Conservation (phyloP, 208 protist genomes). For the Tetramitus jugosus region DNA sequence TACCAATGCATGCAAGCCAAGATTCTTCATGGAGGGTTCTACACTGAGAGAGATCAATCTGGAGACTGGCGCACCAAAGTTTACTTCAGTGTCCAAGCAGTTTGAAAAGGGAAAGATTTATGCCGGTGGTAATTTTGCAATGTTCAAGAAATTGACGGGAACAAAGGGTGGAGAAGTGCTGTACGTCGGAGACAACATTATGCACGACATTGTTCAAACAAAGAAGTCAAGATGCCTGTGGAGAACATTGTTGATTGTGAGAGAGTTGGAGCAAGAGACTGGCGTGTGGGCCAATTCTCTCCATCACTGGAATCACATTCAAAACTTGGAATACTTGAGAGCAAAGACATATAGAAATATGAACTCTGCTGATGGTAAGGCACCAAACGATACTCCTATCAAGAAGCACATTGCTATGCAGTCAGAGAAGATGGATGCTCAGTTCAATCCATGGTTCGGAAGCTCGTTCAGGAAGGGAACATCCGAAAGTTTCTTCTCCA, state of each 20-base stretch:
- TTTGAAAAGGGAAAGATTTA: slow-evolving; percentile 23
- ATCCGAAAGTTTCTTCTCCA: slow-evolving; percentile 1
- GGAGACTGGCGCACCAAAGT: neutral
- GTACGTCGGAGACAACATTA: slow-evolving; percentile 27
- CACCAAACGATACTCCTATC: neutral
- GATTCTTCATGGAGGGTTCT: slow-evolving; percentile 12
- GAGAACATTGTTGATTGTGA: slow-evolving; percentile 23
- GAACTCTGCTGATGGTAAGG: neutral
- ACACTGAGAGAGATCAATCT: slow-evolving; percentile 16
- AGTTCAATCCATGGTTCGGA: slow-evolving; percentile 19
- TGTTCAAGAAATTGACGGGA: slow-evolving; percentile 13
- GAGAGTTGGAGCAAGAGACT: slow-evolving; percentile 16
- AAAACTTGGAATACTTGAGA: slow-evolving; percentile 15
- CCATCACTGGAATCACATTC: neutral
- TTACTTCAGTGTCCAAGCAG: neutral
- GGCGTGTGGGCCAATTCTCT: neutral
- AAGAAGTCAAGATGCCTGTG: neutral
- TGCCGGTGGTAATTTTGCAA: neutral
- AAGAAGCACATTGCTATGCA: neutral
- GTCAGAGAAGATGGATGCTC: neutral
- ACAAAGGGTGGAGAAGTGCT: slow-evolving; percentile 7
- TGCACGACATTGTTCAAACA: slow-evolving; percentile 15
- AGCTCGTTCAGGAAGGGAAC: slow-evolving; percentile 6
- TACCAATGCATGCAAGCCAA: neutral
- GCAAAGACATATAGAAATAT: neutral